phyloP scores from a whole-genome alignment of 2,329 filamentous ascomycete genomes.

The Aspergillus piperis region DNA sequence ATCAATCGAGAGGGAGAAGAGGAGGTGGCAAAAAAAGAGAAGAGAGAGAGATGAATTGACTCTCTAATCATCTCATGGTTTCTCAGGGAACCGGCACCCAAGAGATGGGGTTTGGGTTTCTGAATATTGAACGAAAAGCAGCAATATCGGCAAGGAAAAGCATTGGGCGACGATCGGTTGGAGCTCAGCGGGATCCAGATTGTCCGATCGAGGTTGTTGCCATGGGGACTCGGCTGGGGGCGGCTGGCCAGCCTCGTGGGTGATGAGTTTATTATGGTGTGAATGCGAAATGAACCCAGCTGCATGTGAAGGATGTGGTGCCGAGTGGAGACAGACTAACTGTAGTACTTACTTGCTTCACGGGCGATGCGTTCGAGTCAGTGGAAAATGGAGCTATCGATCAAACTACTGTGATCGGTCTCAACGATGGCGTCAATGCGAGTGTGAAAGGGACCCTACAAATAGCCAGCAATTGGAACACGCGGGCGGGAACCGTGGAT shows the following conservation, averaged over 20 bases:
- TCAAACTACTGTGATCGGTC: no score
- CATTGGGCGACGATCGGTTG: constrained; percentile 17
- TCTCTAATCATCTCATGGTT: not conserved
- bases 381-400: not conserved
- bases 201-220: constrained; percentile 15
- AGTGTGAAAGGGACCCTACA: not conserved
- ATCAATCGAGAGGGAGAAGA: not conserved
- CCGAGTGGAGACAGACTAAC: no score
- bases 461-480: not conserved
- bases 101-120: not conserved
- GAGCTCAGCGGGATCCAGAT: constrained; percentile 17
- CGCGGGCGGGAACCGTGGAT: not conserved
- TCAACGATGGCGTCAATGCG: not conserved
- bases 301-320: not conserved
- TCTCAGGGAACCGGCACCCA: not conserved
- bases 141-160: not conserved
- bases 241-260: constrained; percentile 17
- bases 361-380: not conserved
- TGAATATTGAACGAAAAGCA: not conserved
- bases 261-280: constrained; percentile 8
- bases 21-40: no score
- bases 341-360: not conserved
- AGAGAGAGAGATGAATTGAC: no score
- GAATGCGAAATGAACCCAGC: not conserved
- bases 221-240: constrained; percentile 23